Evolutionary conservation across 257 asterid genomes (phyloP).

Genomic region (Nicotiana tabacum): DNA sequence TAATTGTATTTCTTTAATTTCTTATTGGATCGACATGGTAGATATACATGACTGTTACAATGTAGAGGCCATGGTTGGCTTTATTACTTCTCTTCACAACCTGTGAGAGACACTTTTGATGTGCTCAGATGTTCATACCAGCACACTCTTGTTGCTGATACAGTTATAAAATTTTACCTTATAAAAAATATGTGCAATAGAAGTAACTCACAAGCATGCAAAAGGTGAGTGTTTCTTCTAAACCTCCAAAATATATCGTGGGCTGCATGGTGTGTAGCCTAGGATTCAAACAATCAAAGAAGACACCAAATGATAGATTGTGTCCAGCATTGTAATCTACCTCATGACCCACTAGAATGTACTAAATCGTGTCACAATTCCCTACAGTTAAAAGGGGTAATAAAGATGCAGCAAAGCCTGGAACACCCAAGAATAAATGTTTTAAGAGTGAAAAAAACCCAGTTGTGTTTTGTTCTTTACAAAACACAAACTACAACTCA

Average conservation of each 20-base stretch:
- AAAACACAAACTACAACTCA: background rate
- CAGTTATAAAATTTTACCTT: too few species aligned
- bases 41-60: too few species aligned
- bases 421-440: background rate
- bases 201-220: conserved; percentile 1
- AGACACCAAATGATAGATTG: background rate
- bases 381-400: background rate
- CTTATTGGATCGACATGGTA: too few species aligned
- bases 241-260: background rate
- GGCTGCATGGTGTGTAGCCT: background rate
- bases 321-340: background rate
- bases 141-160: too few species aligned
- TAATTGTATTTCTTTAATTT: too few species aligned
- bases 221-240: background rate
- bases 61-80: too few species aligned
- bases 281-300: background rate
- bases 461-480: background rate
- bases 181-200: background rate
- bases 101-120: too few species aligned
- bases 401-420: background rate
- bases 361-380: background rate
- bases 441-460: background rate
- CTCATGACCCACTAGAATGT: background rate
- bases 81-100: too few species aligned
- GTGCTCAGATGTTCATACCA: too few species aligned